Evolutionary conservation across 495 filamentous ascomycete species (phyloP).

Genomic region (Penicillium cinerascens): DNA sequence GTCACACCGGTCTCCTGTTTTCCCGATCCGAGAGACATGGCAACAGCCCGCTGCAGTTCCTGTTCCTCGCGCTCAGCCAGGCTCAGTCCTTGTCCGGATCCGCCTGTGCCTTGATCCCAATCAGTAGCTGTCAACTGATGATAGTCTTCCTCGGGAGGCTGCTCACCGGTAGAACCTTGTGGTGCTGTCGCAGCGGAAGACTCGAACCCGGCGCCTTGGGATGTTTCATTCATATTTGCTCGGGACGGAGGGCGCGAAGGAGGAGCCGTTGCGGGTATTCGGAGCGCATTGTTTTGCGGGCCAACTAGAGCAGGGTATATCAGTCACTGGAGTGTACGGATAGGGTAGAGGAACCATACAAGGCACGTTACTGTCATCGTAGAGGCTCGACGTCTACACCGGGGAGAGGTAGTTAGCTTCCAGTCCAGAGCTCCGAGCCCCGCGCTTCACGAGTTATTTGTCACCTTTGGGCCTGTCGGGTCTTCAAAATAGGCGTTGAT

Average conservation of each 20-base stretch:
- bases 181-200: constrained; percentile 5
- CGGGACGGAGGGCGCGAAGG: constrained; percentile 70
- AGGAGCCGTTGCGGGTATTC: constrained; percentile 44
- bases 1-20: constrained; percentile 60
- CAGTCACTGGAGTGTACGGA: not conserved
- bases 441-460: not conserved
- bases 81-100: constrained; percentile 41
- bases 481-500: constrained; percentile 54
- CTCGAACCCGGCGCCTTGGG: constrained; percentile 10
- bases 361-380: constrained; percentile 21
- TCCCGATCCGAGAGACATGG: constrained; percentile 47
- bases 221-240: constrained; percentile 45
- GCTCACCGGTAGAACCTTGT: constrained; percentile 24
- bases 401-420: constrained; percentile 10
- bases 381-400: constrained; percentile 18
- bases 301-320: constrained; percentile 41
- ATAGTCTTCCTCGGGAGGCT: not conserved
- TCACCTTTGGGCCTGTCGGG: constrained; percentile 35
- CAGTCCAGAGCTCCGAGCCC: not conserved
- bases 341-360: constrained; percentile 11
- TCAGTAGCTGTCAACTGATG: constrained; percentile 8
- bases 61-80: constrained; percentile 53
- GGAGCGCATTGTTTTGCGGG: constrained; percentile 46
- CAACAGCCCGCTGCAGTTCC: constrained; percentile 56
- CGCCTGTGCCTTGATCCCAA: constrained; percentile 25